Conservation (phyloP, 1,284 basidiomycete genomes). For the Melampsora americana region DNA sequence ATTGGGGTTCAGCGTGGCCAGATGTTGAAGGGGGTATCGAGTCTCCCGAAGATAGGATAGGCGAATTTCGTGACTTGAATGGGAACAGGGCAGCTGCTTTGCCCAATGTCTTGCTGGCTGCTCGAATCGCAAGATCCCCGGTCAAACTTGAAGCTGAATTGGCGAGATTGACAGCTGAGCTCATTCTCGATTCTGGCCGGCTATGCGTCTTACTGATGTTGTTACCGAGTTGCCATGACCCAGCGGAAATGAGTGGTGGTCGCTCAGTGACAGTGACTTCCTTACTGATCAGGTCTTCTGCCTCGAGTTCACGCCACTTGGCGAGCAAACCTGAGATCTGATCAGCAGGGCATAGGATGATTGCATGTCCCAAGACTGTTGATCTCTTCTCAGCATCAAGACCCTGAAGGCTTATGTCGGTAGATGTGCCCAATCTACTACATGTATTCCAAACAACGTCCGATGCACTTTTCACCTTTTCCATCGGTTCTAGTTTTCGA, state of each 20-base stretch:
- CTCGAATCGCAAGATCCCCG: slow-evolving; percentile 2
- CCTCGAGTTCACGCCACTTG: slow-evolving; percentile 63
- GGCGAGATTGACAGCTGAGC: slow-evolving; percentile 1
- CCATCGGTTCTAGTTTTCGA: slow-evolving; percentile 44
- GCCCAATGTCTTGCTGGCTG: slow-evolving; percentile 35
- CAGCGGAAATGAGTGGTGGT: background rate
- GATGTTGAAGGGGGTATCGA: background rate
- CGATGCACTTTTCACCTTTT: slow-evolving; percentile 60
- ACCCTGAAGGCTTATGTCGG: slow-evolving; percentile 60
- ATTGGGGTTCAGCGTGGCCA: background rate
- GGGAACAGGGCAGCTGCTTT: slow-evolving; percentile 36
- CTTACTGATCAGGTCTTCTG: background rate
- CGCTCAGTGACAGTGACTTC: background rate
- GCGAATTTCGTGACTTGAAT: slow-evolving; percentile 22
- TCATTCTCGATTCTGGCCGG: background rate
- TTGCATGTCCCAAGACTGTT: slow-evolving; percentile 70
- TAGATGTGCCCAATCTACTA: slow-evolving; percentile 67
- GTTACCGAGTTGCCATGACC: background rate
- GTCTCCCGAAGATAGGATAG: background rate
- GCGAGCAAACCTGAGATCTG: slow-evolving; percentile 68
- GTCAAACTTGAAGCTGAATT: slow-evolving; percentile 5
- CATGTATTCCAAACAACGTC: slow-evolving; percentile 82
- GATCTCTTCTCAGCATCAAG: slow-evolving; percentile 66
- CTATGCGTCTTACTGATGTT: background rate
- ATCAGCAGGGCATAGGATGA: slow-evolving; percentile 81